A percentile compares a stretch with the other conserved stretches of the same genome.
phyloP scores from a whole-genome alignment of 768 basidiomycete genomes.

The Tulasnella sp. region DNA sequence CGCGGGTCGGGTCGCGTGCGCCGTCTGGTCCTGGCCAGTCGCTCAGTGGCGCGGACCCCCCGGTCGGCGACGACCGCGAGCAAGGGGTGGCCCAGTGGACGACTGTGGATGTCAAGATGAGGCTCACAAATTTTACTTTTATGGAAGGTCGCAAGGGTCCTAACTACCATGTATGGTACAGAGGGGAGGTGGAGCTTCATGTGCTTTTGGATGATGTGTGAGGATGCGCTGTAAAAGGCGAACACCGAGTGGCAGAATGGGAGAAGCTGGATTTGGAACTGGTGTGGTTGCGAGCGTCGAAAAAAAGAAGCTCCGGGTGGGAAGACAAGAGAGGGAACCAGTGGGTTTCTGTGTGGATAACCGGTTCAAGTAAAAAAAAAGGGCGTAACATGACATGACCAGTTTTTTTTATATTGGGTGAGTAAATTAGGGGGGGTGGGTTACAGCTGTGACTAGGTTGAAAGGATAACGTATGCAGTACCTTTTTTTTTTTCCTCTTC shows the following conservation, averaged over 20 bases:
- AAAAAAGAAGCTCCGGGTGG: neutral
- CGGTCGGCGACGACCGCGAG: neutral
- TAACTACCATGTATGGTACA: neutral
- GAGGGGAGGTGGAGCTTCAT: too few relatives aligned
- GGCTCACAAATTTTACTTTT: too few relatives aligned
- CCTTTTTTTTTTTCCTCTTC: neutral
- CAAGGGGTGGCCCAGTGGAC: too few relatives aligned
- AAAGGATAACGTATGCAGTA: neutral
- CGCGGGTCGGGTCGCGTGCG: neutral
- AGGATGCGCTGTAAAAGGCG: too few relatives aligned
- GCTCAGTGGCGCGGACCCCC: neutral
- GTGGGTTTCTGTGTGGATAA: neutral
- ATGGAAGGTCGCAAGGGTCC: too few relatives aligned
- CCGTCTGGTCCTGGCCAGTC: neutral
- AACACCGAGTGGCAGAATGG: neutral
- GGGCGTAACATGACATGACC: too few relatives aligned
- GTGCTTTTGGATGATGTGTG: neutral
- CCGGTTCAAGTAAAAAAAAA: neutral
- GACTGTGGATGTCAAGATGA: neutral
- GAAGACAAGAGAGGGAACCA: neutral
- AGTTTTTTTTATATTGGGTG: neutral
- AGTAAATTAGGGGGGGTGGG: neutral
- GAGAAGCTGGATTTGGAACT: neutral
- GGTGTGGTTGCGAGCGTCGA: neutral
- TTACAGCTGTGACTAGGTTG: neutral